Evolutionary conservation across 139 green algal genomes (phyloP), one percentile per base, ranked within the genome.

Genomic region (Asterochloris sp.): DNA sequence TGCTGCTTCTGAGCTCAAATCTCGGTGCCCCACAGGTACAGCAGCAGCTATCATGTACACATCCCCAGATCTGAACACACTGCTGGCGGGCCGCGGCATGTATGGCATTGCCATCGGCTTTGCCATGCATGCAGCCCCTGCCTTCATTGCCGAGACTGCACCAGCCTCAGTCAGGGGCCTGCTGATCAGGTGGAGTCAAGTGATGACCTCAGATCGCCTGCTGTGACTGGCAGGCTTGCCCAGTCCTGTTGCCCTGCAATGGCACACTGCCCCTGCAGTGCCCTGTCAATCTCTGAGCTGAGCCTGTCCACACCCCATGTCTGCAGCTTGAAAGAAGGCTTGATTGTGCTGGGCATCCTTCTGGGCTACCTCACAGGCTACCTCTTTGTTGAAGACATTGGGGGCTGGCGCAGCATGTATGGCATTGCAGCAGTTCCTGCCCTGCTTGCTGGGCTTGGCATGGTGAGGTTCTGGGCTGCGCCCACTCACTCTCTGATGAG

Each of bases 71-170:
- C 88, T 94, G 12, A 29, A 78, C 0, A 19, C 81, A 2, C 89
- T 98, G 12, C 73, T 97, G 62, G 71, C 83, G 0, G 92, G 89
- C 0, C 84, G 95, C 12, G 47, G 88, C 17, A 21, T 93, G 11
- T 99, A 97, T 82, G 96, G 96, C 14, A 62, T 98, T 38, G 96
- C 91, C 80, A 98, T 98, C 69, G 95, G 96, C 13, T 91, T 98
- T 47, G 94, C 94, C 13, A 98, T 98, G 95, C 95, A 98, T 86
- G 93, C 89, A 14, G 95, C 95, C 12, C 95, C 95, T 1, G 91
- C 97, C 19, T 98, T 98, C 90, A 98, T 98, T 67, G 82, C 91
- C 29, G 95, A 98, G 86, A 97, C 94, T 0, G 86, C 88, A 14
- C 93, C 95, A 9, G 81, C 91, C 0, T 80, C 66, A 24, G 89